Evolutionary conservation across 768 basidiomycete genomes (phyloP).

Genomic region (Termitomyces sp.): DNA sequence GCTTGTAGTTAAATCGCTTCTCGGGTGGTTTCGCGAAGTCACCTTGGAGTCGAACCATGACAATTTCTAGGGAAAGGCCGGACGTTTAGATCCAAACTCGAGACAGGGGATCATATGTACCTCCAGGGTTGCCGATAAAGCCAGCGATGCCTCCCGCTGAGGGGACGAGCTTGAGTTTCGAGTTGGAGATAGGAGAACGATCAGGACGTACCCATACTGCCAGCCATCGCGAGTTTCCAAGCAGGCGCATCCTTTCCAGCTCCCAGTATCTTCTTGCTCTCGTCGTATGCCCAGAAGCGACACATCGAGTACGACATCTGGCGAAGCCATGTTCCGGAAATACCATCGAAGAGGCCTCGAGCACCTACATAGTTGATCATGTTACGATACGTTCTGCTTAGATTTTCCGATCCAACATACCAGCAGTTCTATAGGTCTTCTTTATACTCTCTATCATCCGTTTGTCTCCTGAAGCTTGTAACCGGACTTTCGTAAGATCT

Average conservation of each 20-base stretch:
- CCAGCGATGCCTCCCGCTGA: slow-evolving; percentile 84
- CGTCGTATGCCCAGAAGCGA: slow-evolving; percentile 92
- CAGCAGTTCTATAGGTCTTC: slow-evolving; percentile 81
- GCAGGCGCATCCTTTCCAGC: slow-evolving; percentile 70
- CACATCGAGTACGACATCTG: slow-evolving; percentile 93
- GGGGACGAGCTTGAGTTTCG: slow-evolving; percentile 11
- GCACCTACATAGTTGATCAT: slow-evolving; percentile 34
- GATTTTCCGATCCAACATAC: slow-evolving; percentile 29
- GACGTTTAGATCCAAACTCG: background rate
- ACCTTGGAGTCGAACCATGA: slow-evolving; percentile 87
- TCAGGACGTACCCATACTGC: slow-evolving; percentile 72
- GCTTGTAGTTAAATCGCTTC: slow-evolving; percentile 87
- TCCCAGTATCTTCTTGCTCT: slow-evolving; percentile 80
- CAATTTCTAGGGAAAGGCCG: slow-evolving; percentile 49
- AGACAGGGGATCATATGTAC: slow-evolving; percentile 29
- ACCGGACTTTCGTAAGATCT: slow-evolving; percentile 87
- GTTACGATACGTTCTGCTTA: slow-evolving; percentile 18
- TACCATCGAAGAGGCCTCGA: slow-evolving; percentile 81
- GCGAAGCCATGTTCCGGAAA: slow-evolving; percentile 83
- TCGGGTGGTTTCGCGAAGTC: slow-evolving; percentile 88
- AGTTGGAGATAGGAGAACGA: background rate
- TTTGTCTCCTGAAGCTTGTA: slow-evolving; percentile 91
- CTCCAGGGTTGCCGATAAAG: slow-evolving; percentile 85
- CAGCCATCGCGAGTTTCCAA: slow-evolving; percentile 79
- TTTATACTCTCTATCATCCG: slow-evolving; percentile 80